Conservation (phyloP, 2,329 filamentous ascomycete species). For the Microcera coccophila region DNA sequence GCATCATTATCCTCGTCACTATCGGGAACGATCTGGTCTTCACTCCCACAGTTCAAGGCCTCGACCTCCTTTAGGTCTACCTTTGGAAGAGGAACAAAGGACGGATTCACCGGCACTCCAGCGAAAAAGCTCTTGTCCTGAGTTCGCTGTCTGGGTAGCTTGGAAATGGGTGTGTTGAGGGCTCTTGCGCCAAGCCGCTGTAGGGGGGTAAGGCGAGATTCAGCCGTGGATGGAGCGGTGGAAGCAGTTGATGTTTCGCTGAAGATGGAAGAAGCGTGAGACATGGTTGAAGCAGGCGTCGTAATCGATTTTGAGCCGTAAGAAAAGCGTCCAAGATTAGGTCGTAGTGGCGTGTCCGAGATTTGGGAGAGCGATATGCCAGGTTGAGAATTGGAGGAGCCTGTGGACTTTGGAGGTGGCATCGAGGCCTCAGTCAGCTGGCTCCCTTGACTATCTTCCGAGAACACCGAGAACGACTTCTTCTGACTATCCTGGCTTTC, state of each 20-base stretch:
- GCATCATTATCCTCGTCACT: slow-evolving; percentile 45
- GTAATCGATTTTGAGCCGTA: slow-evolving; percentile 27
- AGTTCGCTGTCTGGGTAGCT: slow-evolving; percentile 27
- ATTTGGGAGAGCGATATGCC: slow-evolving; percentile 16
- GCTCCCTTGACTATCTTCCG: slow-evolving; percentile 20
- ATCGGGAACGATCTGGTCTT: slow-evolving; percentile 54
- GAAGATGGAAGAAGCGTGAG: slow-evolving; percentile 35
- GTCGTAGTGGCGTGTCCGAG: slow-evolving; percentile 29
- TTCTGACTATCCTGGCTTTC: slow-evolving; percentile 27
- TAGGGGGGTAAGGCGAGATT: slow-evolving; percentile 48
- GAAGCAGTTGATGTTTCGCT: slow-evolving; percentile 37
- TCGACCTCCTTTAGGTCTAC: slow-evolving; percentile 52
- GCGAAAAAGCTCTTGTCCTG: slow-evolving; percentile 27
- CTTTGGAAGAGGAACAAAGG: slow-evolving; percentile 53
- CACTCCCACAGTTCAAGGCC: slow-evolving; percentile 52
- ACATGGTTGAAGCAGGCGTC: slow-evolving; percentile 36
- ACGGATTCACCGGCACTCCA: slow-evolving; percentile 46
- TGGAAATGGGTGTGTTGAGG: slow-evolving; percentile 24
- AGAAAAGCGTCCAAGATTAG: slow-evolving; percentile 33
- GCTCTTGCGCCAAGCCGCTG: slow-evolving; percentile 51
- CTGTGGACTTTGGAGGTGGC: slow-evolving; percentile 24
- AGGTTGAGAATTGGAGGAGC: slow-evolving; percentile 7
- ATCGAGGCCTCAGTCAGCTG: slow-evolving; percentile 23
- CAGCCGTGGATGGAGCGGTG: slow-evolving; percentile 41
- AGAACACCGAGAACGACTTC: no score